A percentile compares a stretch with the other conserved stretches of the same genome.
phyloP scores from a whole-genome alignment of 345 rosid species.

The Excoecaria cochinchinensis region DNA sequence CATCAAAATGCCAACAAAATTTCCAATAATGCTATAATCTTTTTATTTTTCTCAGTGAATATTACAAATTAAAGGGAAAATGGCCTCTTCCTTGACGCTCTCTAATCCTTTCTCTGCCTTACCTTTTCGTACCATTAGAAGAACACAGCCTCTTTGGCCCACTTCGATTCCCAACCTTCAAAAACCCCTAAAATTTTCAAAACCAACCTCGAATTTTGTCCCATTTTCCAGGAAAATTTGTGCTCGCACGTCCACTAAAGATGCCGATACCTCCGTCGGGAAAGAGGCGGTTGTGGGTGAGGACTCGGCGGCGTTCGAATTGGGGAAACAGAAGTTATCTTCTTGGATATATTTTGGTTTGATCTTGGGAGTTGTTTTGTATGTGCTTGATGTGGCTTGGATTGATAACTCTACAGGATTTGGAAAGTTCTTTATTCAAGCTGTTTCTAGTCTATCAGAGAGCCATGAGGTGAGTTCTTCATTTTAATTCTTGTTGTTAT shows the following conservation, averaged over 20 bases:
- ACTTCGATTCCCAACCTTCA: slow-evolving; percentile 3
- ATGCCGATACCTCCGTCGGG: slow-evolving; percentile 34
- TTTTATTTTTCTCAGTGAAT: background rate
- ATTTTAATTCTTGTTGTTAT: background rate
- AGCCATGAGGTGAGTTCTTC: slow-evolving; percentile 62
- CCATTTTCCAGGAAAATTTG: slow-evolving; percentile 23
- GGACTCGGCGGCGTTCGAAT: slow-evolving; percentile 74
- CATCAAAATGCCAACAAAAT: no score
- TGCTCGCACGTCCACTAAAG: slow-evolving; percentile 40
- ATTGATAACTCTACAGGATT: slow-evolving; percentile 77
- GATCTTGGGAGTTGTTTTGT: slow-evolving; percentile 69
- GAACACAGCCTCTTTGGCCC: slow-evolving; percentile 1
- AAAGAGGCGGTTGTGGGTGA: slow-evolving; percentile 49
- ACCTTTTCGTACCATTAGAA: slow-evolving; percentile 1
- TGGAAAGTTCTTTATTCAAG: slow-evolving; percentile 59
- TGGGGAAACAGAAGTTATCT: slow-evolving; percentile 60
- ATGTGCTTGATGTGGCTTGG: slow-evolving; percentile 66
- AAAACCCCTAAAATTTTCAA: slow-evolving; percentile 1
- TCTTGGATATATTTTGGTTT: slow-evolving; percentile 74
- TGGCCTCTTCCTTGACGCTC: slow-evolving; percentile 49
- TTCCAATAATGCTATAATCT: no score
- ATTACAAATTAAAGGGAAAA: slow-evolving; percentile 9
- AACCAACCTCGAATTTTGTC: slow-evolving; percentile 10
- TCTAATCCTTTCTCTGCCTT: slow-evolving; percentile 36
- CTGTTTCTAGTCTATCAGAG: slow-evolving; percentile 64